Base-by-base conservation (phyloP, 2,329 filamentous ascomycete genomes). In the Ophiostoma quercus region DNA sequence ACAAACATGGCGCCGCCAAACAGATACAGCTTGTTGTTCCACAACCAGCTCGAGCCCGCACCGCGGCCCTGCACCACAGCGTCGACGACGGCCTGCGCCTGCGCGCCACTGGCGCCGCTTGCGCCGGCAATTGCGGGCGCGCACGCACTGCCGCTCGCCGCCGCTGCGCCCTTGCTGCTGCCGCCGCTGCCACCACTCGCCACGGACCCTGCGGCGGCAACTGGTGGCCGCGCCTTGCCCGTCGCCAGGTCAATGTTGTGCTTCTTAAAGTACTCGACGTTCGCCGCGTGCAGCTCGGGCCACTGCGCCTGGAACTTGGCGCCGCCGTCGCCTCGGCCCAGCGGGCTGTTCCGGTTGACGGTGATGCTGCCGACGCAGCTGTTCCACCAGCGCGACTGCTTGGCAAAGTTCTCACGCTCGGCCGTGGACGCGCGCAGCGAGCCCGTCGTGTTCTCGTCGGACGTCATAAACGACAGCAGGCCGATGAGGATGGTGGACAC, bases 391-490 rank as follows among this genome's bases (percentile, higher is more conserved):
- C 92, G 84, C 19, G 92, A 92, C 72, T 91, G 86, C 32, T 85
- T 84, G 0, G 95, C 93, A 67, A 93, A 87, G 75, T 90, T 86
- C 78, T 88, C 90, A 72, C 94, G 87, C 82, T 98, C 94, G 3
- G 86, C 83, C 67, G 92, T 87, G 0, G 87, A 90, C 22, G 89
- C 92, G 6, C 90, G 89, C 39, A 99, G 87, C 39, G 90, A 94
- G 1, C 95, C 95, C 0, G 95, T 98, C 0, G 95, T 99, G 91
- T 98, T 97, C 82, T 99, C 95, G 77, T 99, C 94, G 74, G 92
- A 92, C 2, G 94, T 98, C 95, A 99, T 99, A 80, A 99, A 99
- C 54, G 91, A 96, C 73, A 98, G 83, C 37, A 99, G 86, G 11
- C 95, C 95, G 69, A 96, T 96, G 19, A 99, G 83, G 73, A 99